These are phyloP conservation scores for Aureobasidium sp. DNA, from an alignment of 2,329 filamentous ascomycete species.

Conservation along the genomic window DNA sequence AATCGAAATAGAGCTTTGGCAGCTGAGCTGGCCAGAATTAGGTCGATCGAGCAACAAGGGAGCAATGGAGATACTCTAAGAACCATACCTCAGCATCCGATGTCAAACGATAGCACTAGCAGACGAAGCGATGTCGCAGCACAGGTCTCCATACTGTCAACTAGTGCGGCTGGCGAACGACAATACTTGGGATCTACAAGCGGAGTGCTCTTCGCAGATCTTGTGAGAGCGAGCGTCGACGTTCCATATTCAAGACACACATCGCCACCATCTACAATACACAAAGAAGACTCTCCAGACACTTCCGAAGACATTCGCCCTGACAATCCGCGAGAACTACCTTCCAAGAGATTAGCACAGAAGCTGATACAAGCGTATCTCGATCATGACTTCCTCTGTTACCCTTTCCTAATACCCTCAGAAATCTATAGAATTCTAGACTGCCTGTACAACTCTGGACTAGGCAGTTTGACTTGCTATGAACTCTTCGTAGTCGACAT, in stretches of 20 bases:
- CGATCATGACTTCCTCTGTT: conserved; percentile 38
- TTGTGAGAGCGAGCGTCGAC: conserved; percentile 29
- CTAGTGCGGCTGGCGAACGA: conserved; percentile 36
- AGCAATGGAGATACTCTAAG: not conserved
- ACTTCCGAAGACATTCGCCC: conserved; percentile 6
- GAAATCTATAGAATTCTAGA: conserved; percentile 26
- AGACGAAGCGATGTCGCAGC: conserved; percentile 31
- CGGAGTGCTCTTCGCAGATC: conserved; percentile 37
- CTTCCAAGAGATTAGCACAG: conserved; percentile 30
- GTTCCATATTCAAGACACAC: conserved; percentile 11
- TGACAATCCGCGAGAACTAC: conserved; percentile 23
- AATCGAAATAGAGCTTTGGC: conserved; percentile 26
- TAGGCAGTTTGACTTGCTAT: conserved; percentile 21
- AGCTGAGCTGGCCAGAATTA: conserved; percentile 16
- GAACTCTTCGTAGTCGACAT: conserved; percentile 40
- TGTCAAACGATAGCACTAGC: not conserved
- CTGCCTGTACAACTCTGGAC: conserved; percentile 28
- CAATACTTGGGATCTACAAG: conserved; percentile 38
- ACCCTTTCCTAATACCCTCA: conserved; percentile 34
- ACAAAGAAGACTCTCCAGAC: not conserved
- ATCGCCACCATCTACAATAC: conserved; percentile 1
- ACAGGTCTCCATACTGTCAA: conserved; percentile 39
- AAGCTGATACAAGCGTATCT: conserved; percentile 37
- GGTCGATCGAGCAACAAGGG: not conserved
- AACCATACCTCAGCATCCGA: not conserved